Conservation (phyloP, 139 green algal species). For the Trebouxia sp. region DNA sequence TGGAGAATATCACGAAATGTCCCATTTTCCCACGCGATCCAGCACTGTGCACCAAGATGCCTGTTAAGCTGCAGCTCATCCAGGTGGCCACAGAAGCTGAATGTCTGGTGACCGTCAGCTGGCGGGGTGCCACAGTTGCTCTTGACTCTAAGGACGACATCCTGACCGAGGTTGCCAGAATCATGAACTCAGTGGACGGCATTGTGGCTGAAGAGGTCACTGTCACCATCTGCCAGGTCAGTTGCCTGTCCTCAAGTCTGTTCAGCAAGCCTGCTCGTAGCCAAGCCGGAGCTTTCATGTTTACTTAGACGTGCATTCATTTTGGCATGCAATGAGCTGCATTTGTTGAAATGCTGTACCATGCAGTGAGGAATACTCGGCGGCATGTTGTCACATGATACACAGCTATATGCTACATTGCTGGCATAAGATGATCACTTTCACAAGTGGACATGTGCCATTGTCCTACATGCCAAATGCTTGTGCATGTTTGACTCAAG, state of each 20-base stretch:
- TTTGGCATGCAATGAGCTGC: too few species aligned
- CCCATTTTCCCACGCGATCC: constrained; percentile 11
- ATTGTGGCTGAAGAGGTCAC: not conserved
- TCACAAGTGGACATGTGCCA: too few species aligned
- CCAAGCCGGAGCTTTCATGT: too few species aligned
- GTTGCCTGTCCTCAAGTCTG: not conserved
- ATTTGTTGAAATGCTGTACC: too few species aligned
- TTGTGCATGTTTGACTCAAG: too few species aligned
- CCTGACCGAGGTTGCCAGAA: not conserved
- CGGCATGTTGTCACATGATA: too few species aligned
- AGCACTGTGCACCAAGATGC: constrained; percentile 8
- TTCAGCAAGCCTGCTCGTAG: not conserved
- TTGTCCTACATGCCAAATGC: too few species aligned
- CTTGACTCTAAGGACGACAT: not conserved
- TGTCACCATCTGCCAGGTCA: not conserved
- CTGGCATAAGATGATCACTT: too few species aligned
- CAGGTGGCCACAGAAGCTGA: not conserved
- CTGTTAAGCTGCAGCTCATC: constrained; percentile 14
- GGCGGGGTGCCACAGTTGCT: not conserved
- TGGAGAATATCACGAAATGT: constrained; percentile 30
- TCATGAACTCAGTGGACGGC: constrained; percentile 2
- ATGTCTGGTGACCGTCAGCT: not conserved
- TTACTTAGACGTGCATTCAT: too few species aligned
- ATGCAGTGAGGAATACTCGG: too few species aligned
- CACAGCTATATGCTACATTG: too few species aligned